These are phyloP conservation scores for Polygonum aviculare DNA, from an alignment of 148 eudicot species.

Conservation along the genomic window DNA sequence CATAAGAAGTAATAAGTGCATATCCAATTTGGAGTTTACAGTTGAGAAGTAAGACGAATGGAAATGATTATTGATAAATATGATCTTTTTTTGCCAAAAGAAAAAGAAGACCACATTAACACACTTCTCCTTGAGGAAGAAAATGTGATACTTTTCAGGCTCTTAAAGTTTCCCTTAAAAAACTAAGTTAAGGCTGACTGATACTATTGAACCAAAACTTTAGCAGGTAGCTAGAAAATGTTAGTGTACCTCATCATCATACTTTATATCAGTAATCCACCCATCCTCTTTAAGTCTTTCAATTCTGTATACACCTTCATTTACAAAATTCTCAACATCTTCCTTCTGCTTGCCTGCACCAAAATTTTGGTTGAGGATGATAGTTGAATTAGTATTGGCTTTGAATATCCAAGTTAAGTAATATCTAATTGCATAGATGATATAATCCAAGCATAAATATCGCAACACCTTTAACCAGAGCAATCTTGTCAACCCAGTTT, in stretches of 20 bases:
- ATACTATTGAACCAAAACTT: neutral
- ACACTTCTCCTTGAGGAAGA: neutral
- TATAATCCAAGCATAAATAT: constrained; percentile 2
- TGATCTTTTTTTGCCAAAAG: neutral
- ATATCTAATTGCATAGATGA: neutral
- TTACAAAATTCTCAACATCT: constrained; percentile 66
- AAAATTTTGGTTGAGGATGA: neutral
- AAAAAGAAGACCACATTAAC: neutral
- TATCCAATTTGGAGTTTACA: neutral
- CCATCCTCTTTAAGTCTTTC: constrained; percentile 82
- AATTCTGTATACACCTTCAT: constrained; percentile 78
- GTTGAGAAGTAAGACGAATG: neutral
- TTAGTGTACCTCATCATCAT: constrained; percentile 77
- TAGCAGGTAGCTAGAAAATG: neutral
- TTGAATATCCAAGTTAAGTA: constrained; percentile 15
- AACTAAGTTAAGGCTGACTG: neutral
- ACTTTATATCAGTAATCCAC: constrained; percentile 83
- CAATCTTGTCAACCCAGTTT: constrained; percentile 78
- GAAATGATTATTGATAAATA: neutral
- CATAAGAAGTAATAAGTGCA: neutral
- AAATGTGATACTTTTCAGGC: neutral
- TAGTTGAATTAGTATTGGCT: neutral
- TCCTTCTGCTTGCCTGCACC: constrained; percentile 66
- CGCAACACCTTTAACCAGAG: constrained; percentile 56
- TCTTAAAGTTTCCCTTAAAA: neutral